phyloP scores from a whole-genome alignment of 2,329 filamentous ascomycete genomes.

The Coccinonectria pachysandricola region DNA sequence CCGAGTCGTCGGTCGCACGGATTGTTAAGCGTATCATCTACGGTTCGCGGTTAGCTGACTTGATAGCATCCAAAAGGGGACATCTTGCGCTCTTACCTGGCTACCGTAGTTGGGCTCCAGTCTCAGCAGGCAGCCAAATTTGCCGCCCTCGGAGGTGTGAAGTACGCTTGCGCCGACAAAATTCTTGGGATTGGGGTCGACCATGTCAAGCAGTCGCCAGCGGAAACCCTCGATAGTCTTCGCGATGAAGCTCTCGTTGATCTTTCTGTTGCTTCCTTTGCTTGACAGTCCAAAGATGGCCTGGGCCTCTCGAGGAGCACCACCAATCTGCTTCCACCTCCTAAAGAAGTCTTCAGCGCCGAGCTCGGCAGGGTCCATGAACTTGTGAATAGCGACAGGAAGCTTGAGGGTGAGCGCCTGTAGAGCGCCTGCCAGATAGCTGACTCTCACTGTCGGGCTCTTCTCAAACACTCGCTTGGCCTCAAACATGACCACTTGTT shows the following conservation, averaged over 20 bases:
- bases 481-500: conserved; percentile 94
- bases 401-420: conserved; percentile 88
- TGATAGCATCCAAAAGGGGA: too few relatives aligned
- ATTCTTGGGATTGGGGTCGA: conserved; percentile 90
- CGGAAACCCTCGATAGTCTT: conserved; percentile 73
- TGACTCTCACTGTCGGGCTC: conserved; percentile 84
- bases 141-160: conserved; percentile 73
- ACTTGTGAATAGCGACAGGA: conserved; percentile 83
- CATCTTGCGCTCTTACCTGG: too few relatives aligned
- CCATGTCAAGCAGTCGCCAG: conserved; percentile 75
- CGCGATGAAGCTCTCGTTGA: conserved; percentile 61
- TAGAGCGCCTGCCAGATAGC: conserved; percentile 85
- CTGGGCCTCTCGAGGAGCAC: conserved; percentile 76
- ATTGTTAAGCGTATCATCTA: conserved; percentile 96
- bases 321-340: conserved; percentile 97
- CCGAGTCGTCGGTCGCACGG: conserved; percentile 82
- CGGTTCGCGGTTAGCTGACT: conserved; percentile 10
- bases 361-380: conserved; percentile 87
- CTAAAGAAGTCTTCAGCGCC: conserved; percentile 95
- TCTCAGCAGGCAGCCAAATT: conserved; percentile 87
- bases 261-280: conserved; percentile 44
- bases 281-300: conserved; percentile 62
- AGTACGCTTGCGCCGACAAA: conserved; percentile 83
- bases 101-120: conserved; percentile 90
- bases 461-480: conserved; percentile 71